Percentiles rank a stretch among this genome's conserved stretches.
These are phyloP conservation scores for Hypoxylon sp. DNA, from an alignment of 2,329 filamentous ascomycete genomes.

Conservation along the genomic window DNA sequence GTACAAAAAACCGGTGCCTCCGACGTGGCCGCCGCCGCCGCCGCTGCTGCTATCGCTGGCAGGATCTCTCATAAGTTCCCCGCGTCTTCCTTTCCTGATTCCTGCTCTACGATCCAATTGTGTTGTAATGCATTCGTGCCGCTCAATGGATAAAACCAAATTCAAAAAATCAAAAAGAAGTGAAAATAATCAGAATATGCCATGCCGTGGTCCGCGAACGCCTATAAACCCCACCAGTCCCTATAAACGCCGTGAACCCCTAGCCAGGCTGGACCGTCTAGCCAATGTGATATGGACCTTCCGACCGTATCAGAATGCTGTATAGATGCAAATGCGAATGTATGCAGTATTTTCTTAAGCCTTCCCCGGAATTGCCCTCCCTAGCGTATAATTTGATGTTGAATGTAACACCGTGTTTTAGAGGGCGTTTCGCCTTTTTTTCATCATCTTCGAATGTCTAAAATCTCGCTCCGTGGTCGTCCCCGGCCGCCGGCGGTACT, in stretches of 20 bases:
- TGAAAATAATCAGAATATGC: slow-evolving; percentile 30
- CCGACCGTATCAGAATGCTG: slow-evolving; percentile 39
- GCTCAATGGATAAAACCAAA: slow-evolving; percentile 4
- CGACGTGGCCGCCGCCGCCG: slow-evolving; percentile 16
- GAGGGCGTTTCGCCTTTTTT: background rate
- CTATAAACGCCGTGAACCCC: slow-evolving; percentile 33
- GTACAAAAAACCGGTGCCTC: slow-evolving; percentile 27
- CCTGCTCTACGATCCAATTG: slow-evolving; percentile 27
- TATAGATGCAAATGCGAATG: slow-evolving; percentile 40
- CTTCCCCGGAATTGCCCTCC: slow-evolving; percentile 6
- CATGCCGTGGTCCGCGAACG: slow-evolving; percentile 32
- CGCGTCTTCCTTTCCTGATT: slow-evolving; percentile 10
- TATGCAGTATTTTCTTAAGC: slow-evolving; percentile 34
- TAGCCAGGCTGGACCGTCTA: slow-evolving; percentile 36
- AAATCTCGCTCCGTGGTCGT: slow-evolving; percentile 56
- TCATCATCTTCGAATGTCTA: slow-evolving; percentile 49
- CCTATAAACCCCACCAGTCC: slow-evolving; percentile 26
- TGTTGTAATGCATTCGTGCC: slow-evolving; percentile 35
- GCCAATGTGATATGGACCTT: slow-evolving; percentile 35
- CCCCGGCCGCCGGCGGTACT: slow-evolving; percentile 39
- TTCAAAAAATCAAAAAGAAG: background rate
- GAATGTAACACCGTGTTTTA: slow-evolving; percentile 2
- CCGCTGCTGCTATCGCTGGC: slow-evolving; percentile 2
- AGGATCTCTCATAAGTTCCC: slow-evolving; percentile 24
- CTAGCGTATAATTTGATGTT: slow-evolving; percentile 6